Evolutionary conservation across 768 basidiomycete species (phyloP), one percentile per base, ranked within the genome.

Genomic region (Psilocybe cyanescens): DNA sequence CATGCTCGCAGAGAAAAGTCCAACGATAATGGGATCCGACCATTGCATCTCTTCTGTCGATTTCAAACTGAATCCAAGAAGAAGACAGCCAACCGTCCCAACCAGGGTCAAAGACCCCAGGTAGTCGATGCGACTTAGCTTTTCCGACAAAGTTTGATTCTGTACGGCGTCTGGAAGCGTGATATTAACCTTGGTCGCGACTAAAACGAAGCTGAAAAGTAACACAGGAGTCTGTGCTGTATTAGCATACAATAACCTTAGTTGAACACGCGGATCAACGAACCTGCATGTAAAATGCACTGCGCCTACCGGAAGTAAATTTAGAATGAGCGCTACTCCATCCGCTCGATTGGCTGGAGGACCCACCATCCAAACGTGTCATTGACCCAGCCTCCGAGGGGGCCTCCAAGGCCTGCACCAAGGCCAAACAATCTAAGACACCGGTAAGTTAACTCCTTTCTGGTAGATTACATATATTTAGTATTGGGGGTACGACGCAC

Each of bases 201-300:
- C 89, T 59, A 97, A 72, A 59, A 83, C 67, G 70, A 90, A 81
- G 53, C 93, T 89, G 69, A 92, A 78, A 39, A 87, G 65, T 60
- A 98, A 77, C 54, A 96, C 69, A 14, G 96, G 96, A 54, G 92
- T 79, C 88, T 98, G 74, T 30, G 51, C 52, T 46, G 51, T 58
- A 60, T 62, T 63, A 57, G 55, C 57, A 57, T 51, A 12, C 49
- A 48, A 57, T 57, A 59, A 64, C 47, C 46, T 44, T 49, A 45
- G 46, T 31, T 53, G 62, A 63, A 55, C 60, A 65, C 58, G 65
- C 59, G 60, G 67, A 59, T 60, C 56, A 53, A 65, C 81, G 63
- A 65, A 91, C 93, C 86, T 95, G 93, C 69, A 93, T 80, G 66
- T 89, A 84, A 78, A 97, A 97, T 47, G 95, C 94, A 58, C 81